Evolutionary conservation across 1,284 basidiomycete genomes (phyloP), one percentile per base, ranked within the genome.

Genomic region (Papiliotrema fonsecae): DNA sequence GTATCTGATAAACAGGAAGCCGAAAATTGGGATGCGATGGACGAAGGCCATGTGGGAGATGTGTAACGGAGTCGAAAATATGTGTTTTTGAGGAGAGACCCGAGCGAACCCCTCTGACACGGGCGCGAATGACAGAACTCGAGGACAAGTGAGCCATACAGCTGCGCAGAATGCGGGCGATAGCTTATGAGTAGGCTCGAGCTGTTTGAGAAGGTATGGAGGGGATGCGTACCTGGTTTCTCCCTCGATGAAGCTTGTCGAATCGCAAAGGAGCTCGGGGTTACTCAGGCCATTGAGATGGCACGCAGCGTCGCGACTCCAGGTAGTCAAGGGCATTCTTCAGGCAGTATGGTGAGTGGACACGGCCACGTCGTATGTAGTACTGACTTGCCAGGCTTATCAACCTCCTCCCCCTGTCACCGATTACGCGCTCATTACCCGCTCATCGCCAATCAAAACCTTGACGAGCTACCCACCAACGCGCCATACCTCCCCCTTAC

Each of bases 111-210:
- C 52, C 59, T 7, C 39, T 61, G 25, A 61, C 59, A 4, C 39
- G 59, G 34, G 44, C 24, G 32, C 40, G 57, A 26, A 61, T 61
- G 59, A 55, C 55, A 25, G 51, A 54, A 44, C 49, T 61, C 30
- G 59, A 61, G 42, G 47, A 55, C 30, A 42, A 42, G 59, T 58
- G 49, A 36, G 54, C 41, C 26, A 22, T n/a, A n/a, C n/a, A 35
- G 11, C n/a, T 25, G 22, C 13, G n/a, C 21, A 18, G 28, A 21
- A 2, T 18, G 6, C 2, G 6, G 14, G 19, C 18, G 7, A 10
- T 24, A 21, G 18, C 21, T 37, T 26, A 31, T 45, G 30, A 35
- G 22, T 21, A 41, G 42, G 21, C 19, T 39, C 11, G 18, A 36
- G 37, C 34, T 2, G 38, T 45, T 28, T 26, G 44, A 45, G 26